Base-by-base conservation (phyloP, 495 filamentous ascomycete genomes). In the Neurospora sp. region DNA sequence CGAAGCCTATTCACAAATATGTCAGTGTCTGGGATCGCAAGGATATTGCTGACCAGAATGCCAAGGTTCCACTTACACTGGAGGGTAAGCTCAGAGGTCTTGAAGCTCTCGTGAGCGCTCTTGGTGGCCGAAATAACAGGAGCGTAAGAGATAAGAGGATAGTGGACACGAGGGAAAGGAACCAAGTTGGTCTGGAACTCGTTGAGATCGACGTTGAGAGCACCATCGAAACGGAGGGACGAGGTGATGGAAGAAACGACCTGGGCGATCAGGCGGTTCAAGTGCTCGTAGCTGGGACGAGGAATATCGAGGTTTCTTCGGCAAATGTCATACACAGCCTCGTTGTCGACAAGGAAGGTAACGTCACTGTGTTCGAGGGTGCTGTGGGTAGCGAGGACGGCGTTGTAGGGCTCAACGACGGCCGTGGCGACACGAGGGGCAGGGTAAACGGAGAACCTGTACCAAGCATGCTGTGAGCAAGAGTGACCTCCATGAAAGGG, bases 151-250 rank as follows among this genome's bases (percentile, higher is more conserved):
- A 97, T 94, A 71, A 97, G 82, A 71, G 93, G 93, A 83, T 94
- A 97, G 82, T 97, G 93, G 78, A 97, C 96, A 82, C 93, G 91
- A 16, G 93, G 93, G 81, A 93, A 96, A 7, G 93, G 93, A 41
- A 96, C 93, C 85, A 97, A 80, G 85, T 97, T 97, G 76, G 93
- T 97, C 87, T 97, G 93, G 88, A 97, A 97, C 81, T 97, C 93
- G 83, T 93, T 94, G 82, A 97, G 82, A 81, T 97, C 93, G 79
- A 97, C 93, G 77, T 97, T 97, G 76, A 97, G 89, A 40, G 92
- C 92, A 79, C 93, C 93, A 75, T 97, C 93, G 78, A 97, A 97
- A 68, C 93, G 91, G 70, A 97, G 89, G 77, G 92, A 94, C 70
- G 92, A 93, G 71, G 93, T 97, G 83, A 97, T 95, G 53, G 92